Evolutionary conservation across 352 stramenopile genomes (phyloP).

Genomic region (Phytophthora pini): DNA sequence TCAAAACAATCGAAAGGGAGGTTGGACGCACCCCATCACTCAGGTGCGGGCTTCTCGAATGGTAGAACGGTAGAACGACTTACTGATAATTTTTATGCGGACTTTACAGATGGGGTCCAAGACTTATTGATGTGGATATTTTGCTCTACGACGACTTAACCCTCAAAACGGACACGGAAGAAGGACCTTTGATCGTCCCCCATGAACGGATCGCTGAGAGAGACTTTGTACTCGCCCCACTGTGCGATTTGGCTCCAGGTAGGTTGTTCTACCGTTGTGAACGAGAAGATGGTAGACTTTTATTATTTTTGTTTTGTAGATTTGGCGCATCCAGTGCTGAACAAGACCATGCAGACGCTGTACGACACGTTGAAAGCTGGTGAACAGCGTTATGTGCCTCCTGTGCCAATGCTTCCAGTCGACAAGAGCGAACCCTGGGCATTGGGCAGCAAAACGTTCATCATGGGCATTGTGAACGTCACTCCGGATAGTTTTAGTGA

Average conservation of each 20-base stretch:
- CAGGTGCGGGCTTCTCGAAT: constrained; percentile 35
- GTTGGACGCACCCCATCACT: constrained; percentile 84
- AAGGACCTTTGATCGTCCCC: constrained; percentile 91
- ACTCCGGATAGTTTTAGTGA: constrained; percentile 98
- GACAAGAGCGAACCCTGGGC: constrained; percentile 49
- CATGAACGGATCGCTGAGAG: constrained; percentile 95
- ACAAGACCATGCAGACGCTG: constrained; percentile 79
- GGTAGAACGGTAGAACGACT: background rate
- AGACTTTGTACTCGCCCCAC: constrained; percentile 97
- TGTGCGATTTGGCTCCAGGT: constrained; percentile 92
- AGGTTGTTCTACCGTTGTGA: background rate
- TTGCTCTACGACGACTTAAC: constrained; percentile 91
- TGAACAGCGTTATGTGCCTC: constrained; percentile 40
- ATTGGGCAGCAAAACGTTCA: constrained; percentile 73
- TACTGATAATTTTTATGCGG: constrained; percentile 7
- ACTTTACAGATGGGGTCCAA: constrained; percentile 86
- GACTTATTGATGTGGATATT: constrained; percentile 96
- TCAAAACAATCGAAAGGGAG: constrained; percentile 91
- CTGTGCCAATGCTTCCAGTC: constrained; percentile 62
- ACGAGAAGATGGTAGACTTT: no score
- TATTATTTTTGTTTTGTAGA: constrained; percentile 29
- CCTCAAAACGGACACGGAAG: constrained; percentile 64
- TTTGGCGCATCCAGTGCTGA: constrained; percentile 78
- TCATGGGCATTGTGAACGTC: constrained; percentile 99
- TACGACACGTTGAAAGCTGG: constrained; percentile 47